Evolutionary conservation across 208 protist genomes (phyloP).

Genomic region (Trypanosoma cruzi): DNA sequence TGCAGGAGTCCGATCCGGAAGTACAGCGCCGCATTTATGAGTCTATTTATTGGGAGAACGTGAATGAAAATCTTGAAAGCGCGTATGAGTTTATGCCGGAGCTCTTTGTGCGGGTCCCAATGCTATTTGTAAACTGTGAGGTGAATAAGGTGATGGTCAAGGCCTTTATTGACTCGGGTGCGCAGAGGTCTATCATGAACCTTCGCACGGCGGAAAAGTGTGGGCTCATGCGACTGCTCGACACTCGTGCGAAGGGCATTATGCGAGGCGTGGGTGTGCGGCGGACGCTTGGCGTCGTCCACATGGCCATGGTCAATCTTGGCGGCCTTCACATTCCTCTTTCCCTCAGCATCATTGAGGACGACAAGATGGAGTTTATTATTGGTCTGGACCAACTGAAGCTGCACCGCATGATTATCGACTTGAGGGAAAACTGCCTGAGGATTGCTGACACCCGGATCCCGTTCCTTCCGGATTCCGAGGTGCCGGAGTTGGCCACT

Average conservation of each 20-base stretch:
- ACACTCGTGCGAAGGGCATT: constrained; percentile 82
- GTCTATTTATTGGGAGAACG: constrained; percentile 77
- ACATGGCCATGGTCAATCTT: constrained; percentile 83
- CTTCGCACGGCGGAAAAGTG: constrained; percentile 81
- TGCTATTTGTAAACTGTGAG: constrained; percentile 93
- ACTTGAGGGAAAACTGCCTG: constrained; percentile 64
- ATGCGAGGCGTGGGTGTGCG: constrained; percentile 91
- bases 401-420: constrained; percentile 80
- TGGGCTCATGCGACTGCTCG: constrained; percentile 87
- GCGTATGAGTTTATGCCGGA: constrained; percentile 96
- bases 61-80: constrained; percentile 87
- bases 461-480: constrained; percentile 58
- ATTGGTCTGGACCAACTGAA: constrained; percentile 95
- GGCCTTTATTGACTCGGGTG: constrained; percentile 95
- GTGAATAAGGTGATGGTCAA: constrained; percentile 93
- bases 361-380: constrained; percentile 90
- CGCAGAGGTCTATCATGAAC: constrained; percentile 88
- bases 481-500: constrained; percentile 38
- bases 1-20: constrained; percentile 66
- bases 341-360: constrained; percentile 92
- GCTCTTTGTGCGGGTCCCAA: constrained; percentile 82
- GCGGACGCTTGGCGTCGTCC: constrained; percentile 93
- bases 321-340: constrained; percentile 74
- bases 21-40: constrained; percentile 83
- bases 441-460: constrained; percentile 42